Conservation (phyloP, 257 asterid genomes). For the Echites panduratus region DNA sequence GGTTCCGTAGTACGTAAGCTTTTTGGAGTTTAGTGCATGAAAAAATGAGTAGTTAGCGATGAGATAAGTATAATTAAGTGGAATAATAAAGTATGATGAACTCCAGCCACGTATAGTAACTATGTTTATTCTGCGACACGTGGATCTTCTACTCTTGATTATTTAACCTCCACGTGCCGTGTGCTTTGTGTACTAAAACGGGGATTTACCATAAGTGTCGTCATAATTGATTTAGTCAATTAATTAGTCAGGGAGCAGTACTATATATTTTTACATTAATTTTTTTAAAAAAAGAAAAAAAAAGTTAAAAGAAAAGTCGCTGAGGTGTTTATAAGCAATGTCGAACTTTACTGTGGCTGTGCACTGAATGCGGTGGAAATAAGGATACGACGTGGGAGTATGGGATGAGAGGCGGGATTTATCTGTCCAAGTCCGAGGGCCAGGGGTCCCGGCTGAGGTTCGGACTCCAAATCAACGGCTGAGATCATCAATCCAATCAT, state of each 20-base stretch:
- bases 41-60: slow-evolving; percentile 18
- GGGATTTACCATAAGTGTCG: too few relatives aligned
- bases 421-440: neutral
- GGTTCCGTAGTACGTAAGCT: slow-evolving; percentile 19
- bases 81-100: slow-evolving; percentile 13
- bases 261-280: too few relatives aligned
- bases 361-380: slow-evolving; percentile 16
- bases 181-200: neutral
- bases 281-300: too few relatives aligned
- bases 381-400: neutral
- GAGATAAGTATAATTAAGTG: slow-evolving; percentile 21
- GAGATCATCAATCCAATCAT: slow-evolving; percentile 37
- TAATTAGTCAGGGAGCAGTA: too few relatives aligned
- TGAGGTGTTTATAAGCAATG: neutral
- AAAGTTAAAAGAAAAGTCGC: neutral
- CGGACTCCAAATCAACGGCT: slow-evolving; percentile 12
- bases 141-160: slow-evolving; percentile 12
- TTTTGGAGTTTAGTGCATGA: slow-evolving; percentile 49
- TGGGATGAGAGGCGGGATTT: neutral
- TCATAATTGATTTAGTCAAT: too few relatives aligned
- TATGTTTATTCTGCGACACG: slow-evolving; percentile 27
- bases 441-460: neutral
- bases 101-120: slow-evolving; percentile 33
- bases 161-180: slow-evolving; percentile 8
- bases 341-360: neutral